phyloP scores from a whole-genome alignment of 192 early-diverging fungal species.

The Coemansia sp. region DNA sequence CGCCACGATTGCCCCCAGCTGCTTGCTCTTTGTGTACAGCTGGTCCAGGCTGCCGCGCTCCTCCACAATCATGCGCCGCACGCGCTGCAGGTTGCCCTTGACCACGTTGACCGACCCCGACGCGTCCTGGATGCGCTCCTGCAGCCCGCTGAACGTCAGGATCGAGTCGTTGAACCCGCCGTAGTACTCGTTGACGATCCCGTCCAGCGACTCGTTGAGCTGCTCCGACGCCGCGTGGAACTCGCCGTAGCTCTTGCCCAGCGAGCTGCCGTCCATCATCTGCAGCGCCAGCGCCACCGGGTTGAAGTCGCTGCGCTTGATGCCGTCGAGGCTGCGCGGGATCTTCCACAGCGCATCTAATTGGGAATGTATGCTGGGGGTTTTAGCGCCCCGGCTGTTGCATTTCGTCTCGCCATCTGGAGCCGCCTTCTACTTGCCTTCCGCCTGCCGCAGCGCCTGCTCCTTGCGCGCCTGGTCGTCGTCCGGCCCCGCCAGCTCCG shows the following conservation, averaged over 20 bases:
- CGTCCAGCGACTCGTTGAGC: slow-evolving; percentile 64
- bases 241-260: slow-evolving; percentile 61
- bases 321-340: slow-evolving; percentile 41
- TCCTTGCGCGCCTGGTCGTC: slow-evolving; percentile 31
- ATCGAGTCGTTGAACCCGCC: slow-evolving; percentile 79
- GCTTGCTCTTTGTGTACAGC: slow-evolving; percentile 69
- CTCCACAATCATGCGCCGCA: slow-evolving; percentile 59
- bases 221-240: slow-evolving; percentile 57
- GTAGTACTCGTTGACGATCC: slow-evolving; percentile 75
- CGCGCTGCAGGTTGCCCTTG: slow-evolving; percentile 60
- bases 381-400: not conserved
- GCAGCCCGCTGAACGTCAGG: slow-evolving; percentile 72
- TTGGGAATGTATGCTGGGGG: not conserved
- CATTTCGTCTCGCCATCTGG: not conserved
- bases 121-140: slow-evolving; percentile 65
- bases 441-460: slow-evolving; percentile 38
- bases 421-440: slow-evolving; percentile 18
- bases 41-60: slow-evolving; percentile 64
- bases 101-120: slow-evolving; percentile 61
- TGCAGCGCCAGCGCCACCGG: slow-evolving; percentile 67
- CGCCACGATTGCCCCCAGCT: slow-evolving; percentile 72
- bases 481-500: not conserved
- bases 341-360: slow-evolving; percentile 50
- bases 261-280: slow-evolving; percentile 71
- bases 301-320: slow-evolving; percentile 58